Percentiles rank a stretch among this genome's conserved stretches.
phyloP scores from a whole-genome alignment of 192 early-diverging fungal species.

The Podila verticillata region DNA sequence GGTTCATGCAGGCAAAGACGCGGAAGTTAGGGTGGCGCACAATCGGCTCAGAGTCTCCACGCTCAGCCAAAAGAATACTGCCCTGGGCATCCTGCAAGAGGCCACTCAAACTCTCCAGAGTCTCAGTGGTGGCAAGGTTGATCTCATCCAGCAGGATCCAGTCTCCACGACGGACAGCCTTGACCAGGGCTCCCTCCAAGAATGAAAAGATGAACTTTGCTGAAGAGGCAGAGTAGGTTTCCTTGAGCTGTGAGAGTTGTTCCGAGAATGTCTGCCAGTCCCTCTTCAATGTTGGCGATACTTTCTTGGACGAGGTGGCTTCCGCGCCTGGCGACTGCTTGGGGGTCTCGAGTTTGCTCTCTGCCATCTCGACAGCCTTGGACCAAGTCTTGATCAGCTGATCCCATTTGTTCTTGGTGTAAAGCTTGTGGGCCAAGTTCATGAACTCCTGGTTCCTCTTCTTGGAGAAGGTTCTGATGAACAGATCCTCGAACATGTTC shows the following conservation, averaged over 20 bases:
- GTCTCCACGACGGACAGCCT: constrained; percentile 88
- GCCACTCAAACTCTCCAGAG: constrained; percentile 90
- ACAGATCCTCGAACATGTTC: constrained; percentile 87
- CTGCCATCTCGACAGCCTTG: constrained; percentile 84
- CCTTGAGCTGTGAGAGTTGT: constrained; percentile 74
- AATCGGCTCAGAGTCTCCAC: constrained; percentile 89
- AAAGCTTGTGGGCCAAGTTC: constrained; percentile 78
- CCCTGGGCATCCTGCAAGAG: constrained; percentile 85
- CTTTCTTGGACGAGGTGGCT: constrained; percentile 30
- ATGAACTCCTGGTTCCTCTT: constrained; percentile 89
- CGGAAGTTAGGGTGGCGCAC: constrained; percentile 92
- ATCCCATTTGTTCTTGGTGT: constrained; percentile 84
- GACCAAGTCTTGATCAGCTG: constrained; percentile 78
- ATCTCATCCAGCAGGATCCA: constrained; percentile 99
- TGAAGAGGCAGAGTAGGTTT: constrained; percentile 66
- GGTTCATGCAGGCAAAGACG: constrained; percentile 99
- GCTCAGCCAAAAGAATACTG: constrained; percentile 89
- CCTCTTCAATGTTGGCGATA: constrained; percentile 57
- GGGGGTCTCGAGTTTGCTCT: constrained; percentile 53
- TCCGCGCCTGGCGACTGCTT: constrained; percentile 45
- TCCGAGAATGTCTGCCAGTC: constrained; percentile 83
- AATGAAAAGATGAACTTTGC: constrained; percentile 90
- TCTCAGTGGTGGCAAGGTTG: constrained; percentile 96
- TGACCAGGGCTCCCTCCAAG: constrained; percentile 92
- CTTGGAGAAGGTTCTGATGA: constrained; percentile 87